A percentile compares a stretch with the other conserved stretches of the same genome.
Conservation (phyloP, 1,284 basidiomycete species). For the Sanghuangporus weigelae region DNA sequence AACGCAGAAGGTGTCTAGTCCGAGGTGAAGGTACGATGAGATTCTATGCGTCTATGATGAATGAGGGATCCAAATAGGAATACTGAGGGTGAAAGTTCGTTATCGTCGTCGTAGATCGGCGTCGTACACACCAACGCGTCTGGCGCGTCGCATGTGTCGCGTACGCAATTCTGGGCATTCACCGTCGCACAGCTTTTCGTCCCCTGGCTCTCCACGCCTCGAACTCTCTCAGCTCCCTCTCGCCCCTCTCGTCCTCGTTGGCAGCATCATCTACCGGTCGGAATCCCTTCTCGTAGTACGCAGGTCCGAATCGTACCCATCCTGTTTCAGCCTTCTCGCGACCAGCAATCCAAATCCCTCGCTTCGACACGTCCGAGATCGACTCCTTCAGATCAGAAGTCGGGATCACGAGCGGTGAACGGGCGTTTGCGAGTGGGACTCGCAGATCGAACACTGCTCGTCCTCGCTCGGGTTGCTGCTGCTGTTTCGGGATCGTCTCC, state of each 20-base stretch:
- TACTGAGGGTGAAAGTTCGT: not conserved
- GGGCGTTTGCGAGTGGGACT: not conserved
- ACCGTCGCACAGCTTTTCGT: not conserved
- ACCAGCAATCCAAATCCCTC: constrained; percentile 5
- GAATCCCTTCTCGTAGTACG: not conserved
- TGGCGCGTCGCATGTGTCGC: not conserved
- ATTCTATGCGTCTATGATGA: not conserved
- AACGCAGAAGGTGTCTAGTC: not conserved
- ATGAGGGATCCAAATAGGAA: not conserved
- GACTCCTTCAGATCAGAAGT: constrained; percentile 8
- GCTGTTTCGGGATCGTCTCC: not conserved
- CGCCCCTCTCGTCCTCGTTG: constrained; percentile 18
- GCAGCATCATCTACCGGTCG: constrained; percentile 15
- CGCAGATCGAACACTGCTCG: not conserved
- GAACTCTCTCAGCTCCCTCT: constrained; percentile 12
- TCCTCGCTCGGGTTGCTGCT: not conserved
- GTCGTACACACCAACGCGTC: not conserved
- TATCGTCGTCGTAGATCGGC: not conserved
- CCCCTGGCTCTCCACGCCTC: constrained; percentile 19
- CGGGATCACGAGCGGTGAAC: not conserved
- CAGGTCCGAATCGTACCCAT: not conserved
- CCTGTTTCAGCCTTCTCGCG: constrained; percentile 2
- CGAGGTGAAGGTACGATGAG: not conserved
- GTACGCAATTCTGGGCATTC: not conserved
- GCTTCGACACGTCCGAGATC: constrained; percentile 3